These are phyloP conservation scores for Zymoseptoria pseudotritici DNA, from an alignment of 2,329 filamentous ascomycete genomes.

Conservation along the genomic window DNA sequence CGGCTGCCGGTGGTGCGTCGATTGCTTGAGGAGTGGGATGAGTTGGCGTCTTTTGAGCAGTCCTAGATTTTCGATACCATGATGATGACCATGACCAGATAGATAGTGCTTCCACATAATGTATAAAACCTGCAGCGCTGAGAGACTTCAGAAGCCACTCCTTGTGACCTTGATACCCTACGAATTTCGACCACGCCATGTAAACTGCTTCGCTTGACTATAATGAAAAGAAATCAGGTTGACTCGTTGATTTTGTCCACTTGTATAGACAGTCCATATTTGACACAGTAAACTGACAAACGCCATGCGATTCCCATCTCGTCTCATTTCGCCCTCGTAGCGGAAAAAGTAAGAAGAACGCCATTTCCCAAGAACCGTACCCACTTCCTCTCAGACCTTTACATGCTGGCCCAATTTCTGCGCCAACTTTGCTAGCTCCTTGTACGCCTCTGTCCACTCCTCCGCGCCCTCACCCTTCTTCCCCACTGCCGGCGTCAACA, in stretches of 20 bases:
- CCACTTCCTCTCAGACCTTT: constrained; percentile 36
- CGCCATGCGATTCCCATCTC: not conserved
- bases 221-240: not conserved
- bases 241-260: not conserved
- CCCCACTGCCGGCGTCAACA: constrained; percentile 55
- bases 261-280: not conserved
- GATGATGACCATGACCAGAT: not conserved
- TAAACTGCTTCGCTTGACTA: not conserved
- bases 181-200: not conserved
- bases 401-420: constrained; percentile 52
- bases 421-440: constrained; percentile 53
- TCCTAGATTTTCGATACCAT: constrained; percentile 4
- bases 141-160: not conserved
- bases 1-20: not conserved
- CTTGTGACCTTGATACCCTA: not conserved
- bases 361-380: not conserved
- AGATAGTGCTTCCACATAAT: not conserved
- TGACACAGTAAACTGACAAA: not conserved
- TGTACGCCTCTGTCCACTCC: constrained; percentile 51
- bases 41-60: not conserved
- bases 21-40: not conserved
- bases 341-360: not conserved
- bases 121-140: not conserved
- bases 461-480: constrained; percentile 45
- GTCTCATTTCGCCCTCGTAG: not conserved